Conservation (phyloP, 1,284 basidiomycete genomes). For the Sparassis latifolia region DNA sequence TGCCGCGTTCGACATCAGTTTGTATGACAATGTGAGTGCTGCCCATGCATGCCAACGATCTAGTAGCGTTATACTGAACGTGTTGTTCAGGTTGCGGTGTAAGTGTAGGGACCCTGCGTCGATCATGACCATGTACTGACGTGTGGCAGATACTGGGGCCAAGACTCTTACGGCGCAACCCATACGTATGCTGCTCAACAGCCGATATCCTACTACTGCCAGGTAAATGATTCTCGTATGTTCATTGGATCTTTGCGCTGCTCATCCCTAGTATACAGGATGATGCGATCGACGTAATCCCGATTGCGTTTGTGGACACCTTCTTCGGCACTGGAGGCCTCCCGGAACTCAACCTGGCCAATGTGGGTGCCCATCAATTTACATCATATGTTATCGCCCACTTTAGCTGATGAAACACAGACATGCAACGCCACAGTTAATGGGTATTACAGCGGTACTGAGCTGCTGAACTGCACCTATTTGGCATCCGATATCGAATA, state of each 20-base stretch:
- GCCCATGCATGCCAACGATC: conserved; percentile 1
- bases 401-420: conserved; percentile 21
- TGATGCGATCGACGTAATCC: conserved; percentile 55
- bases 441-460: conserved; percentile 50
- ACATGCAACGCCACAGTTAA: conserved; percentile 51
- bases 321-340: conserved; percentile 53
- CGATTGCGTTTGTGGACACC: conserved; percentile 53
- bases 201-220: conserved; percentile 49
- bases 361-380: conserved; percentile 31
- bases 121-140: not conserved
- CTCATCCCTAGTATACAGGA: conserved; percentile 30
- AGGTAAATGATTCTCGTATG: conserved; percentile 25
- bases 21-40: conserved; percentile 52
- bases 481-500: conserved; percentile 49
- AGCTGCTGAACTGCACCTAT: conserved; percentile 46
- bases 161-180: conserved; percentile 59
- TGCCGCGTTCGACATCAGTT: conserved; percentile 40
- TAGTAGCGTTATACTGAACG: conserved; percentile 3
- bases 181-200: conserved; percentile 47
- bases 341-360: conserved; percentile 58
- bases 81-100: conserved; percentile 43
- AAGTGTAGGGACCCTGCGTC: conserved; percentile 13
- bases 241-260: not conserved
- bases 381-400: not conserved
- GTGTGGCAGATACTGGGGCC: conserved; percentile 51